Conservation (phyloP, 108 stramenopile species). For the Chaetoceros tenuissimus region DNA sequence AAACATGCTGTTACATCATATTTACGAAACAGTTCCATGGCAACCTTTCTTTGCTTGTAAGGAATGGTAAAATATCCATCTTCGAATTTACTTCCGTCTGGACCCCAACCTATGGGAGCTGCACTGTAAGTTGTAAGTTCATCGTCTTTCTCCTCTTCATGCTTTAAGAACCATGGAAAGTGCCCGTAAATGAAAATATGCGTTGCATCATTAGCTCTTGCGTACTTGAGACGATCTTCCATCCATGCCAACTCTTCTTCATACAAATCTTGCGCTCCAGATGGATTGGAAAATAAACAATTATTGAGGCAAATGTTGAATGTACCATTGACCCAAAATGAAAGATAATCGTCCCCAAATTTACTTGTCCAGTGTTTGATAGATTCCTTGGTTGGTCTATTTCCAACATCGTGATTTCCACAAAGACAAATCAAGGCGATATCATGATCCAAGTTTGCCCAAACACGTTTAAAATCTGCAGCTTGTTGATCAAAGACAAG, state of each 20-base stretch:
- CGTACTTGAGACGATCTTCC: conserved; percentile 15
- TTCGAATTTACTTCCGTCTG: conserved; percentile 12
- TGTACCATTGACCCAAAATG: conserved; percentile 17
- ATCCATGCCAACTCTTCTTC: conserved; percentile 14
- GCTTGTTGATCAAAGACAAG: conserved; percentile 15
- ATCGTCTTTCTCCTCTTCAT: conserved; percentile 21
- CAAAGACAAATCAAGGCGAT: conserved; percentile 37
- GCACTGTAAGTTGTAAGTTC: conserved; percentile 5
- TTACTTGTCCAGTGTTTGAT: conserved; percentile 16
- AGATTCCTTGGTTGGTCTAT: conserved; percentile 18
- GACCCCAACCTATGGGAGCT: conserved; percentile 17
- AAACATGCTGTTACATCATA: conserved; percentile 24
- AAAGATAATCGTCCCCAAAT: conserved; percentile 25
- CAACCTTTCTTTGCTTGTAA: conserved; percentile 11
- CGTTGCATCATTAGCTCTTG: conserved; percentile 16
- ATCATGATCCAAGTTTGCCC: conserved; percentile 15
- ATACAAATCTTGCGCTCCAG: conserved; percentile 14
- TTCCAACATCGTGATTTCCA: conserved; percentile 40
- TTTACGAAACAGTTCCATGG: conserved; percentile 16
- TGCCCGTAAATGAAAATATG: conserved; percentile 22
- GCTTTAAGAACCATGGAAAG: conserved; percentile 23
- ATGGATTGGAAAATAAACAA: conserved; percentile 14
- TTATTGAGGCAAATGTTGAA: conserved; percentile 21
- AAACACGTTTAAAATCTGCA: conserved; percentile 22
- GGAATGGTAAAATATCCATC: conserved; percentile 22